Percentiles rank a stretch among this genome's conserved stretches.
Evolutionary conservation across 768 basidiomycete species (phyloP).

Genomic region (Phylloporus rhodoxanthus): DNA sequence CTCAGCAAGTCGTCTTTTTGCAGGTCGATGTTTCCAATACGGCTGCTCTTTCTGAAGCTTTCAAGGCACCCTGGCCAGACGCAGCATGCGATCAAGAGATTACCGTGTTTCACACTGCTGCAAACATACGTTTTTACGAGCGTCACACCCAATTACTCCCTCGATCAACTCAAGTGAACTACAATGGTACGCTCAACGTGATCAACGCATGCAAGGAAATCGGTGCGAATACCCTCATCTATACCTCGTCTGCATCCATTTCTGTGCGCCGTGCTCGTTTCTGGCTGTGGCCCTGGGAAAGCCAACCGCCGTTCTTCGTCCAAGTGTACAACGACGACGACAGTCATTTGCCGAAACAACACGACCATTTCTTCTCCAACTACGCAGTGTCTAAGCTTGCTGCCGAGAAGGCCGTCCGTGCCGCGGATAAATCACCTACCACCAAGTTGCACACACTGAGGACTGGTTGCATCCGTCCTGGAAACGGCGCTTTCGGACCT

Average conservation of each 20-base stretch:
- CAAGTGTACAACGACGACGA: slow-evolving; percentile 66
- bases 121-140: slow-evolving; percentile 76
- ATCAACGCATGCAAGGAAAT: slow-evolving; percentile 49
- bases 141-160: slow-evolving; percentile 45
- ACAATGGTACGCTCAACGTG: slow-evolving; percentile 62
- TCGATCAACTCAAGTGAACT: slow-evolving; percentile 57
- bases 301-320: slow-evolving; percentile 47
- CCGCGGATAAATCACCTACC: slow-evolving; percentile 35
- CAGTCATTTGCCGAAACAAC: slow-evolving; percentile 41
- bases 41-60: slow-evolving; percentile 51
- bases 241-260: slow-evolving; percentile 71
- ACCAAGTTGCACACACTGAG: slow-evolving; percentile 37
- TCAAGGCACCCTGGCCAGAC: slow-evolving; percentile 57
- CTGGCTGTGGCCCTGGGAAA: slow-evolving; percentile 75
- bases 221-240: slow-evolving; percentile 56
- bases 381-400: slow-evolving; percentile 62
- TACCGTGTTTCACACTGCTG: slow-evolving; percentile 73
- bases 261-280: slow-evolving; percentile 52
- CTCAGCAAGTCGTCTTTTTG: slow-evolving; percentile 49
- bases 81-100: slow-evolving; percentile 29
- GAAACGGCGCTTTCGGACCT: slow-evolving; percentile 71
- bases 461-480: slow-evolving; percentile 73
- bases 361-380: slow-evolving; percentile 69
- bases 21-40: slow-evolving; percentile 54
- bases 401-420: slow-evolving; percentile 48